These are phyloP conservation scores for Podaxis pistillaris DNA, from an alignment of 768 basidiomycete species.

Conservation along the genomic window DNA sequence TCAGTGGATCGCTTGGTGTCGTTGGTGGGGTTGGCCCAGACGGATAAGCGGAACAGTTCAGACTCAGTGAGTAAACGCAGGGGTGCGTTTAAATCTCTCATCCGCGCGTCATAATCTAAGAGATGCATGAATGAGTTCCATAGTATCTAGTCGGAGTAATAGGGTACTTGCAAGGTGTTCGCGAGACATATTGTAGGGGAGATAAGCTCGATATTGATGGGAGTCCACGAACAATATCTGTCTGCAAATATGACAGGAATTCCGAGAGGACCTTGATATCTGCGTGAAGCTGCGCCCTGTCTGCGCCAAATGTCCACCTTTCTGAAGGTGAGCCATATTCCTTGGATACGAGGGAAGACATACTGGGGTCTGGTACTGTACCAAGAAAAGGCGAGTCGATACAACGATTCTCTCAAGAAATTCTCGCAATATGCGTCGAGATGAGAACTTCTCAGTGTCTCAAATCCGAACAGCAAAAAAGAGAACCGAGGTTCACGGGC, in stretches of 20 bases:
- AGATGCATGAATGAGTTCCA: background rate
- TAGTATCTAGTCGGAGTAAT: background rate
- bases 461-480: conserved; percentile 90
- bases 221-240: conserved; percentile 65
- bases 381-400: conserved; percentile 84
- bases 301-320: conserved; percentile 97
- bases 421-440: conserved; percentile 83
- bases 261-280: conserved; percentile 88
- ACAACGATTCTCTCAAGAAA: conserved; percentile 70
- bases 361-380: conserved; percentile 93
- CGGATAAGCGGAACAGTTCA: conserved; percentile 80
- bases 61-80: conserved; percentile 87
- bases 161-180: conserved; percentile 37
- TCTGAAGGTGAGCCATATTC: conserved; percentile 1
- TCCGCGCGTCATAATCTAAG: conserved; percentile 54
- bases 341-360: conserved; percentile 26
- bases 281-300: conserved; percentile 84
- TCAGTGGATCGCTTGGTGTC: conserved; percentile 71
- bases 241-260: conserved; percentile 74
- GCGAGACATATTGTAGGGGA: conserved; percentile 43
- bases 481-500: conserved; percentile 90
- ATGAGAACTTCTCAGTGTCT: conserved; percentile 83
- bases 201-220: conserved; percentile 62
- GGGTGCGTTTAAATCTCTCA: conserved; percentile 70
- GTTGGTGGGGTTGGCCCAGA: conserved; percentile 88